Evolutionary conservation across 129 eudicot species (phyloP).

Genomic region (Escallonia herrerae): DNA sequence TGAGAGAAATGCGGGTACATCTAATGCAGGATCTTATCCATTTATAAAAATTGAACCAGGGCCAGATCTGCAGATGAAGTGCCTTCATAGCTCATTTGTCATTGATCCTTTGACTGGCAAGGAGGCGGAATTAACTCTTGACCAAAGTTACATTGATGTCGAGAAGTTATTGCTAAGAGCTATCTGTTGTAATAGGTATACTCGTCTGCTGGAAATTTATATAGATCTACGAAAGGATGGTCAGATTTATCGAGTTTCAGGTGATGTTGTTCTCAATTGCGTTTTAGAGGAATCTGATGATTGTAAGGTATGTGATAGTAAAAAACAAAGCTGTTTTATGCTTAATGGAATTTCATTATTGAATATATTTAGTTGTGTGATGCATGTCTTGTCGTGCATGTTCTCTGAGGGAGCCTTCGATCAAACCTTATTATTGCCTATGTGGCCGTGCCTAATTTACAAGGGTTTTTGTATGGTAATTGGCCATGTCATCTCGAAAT

Average conservation of each 20-base stretch:
- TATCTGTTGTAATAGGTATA: slow-evolving; percentile 74
- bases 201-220: slow-evolving; percentile 84
- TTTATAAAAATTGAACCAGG: slow-evolving; percentile 92
- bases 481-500: too few relatives aligned
- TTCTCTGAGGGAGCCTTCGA: too few relatives aligned
- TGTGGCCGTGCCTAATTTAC: too few relatives aligned
- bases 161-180: slow-evolving; percentile 81
- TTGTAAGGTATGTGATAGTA: slow-evolving; percentile 38
- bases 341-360: too few relatives aligned
- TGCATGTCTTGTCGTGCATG: too few relatives aligned
- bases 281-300: slow-evolving; percentile 31
- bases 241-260: slow-evolving; percentile 46
- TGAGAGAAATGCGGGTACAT: slow-evolving; percentile 43
- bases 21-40: slow-evolving; percentile 59
- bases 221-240: slow-evolving; percentile 65
- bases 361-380: too few relatives aligned
- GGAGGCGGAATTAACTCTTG: slow-evolving; percentile 87
- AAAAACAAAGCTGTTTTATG: too few relatives aligned
- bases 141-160: slow-evolving; percentile 87
- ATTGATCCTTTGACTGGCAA: slow-evolving; percentile 78
- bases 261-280: slow-evolving; percentile 65
- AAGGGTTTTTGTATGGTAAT: too few relatives aligned
- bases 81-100: slow-evolving; percentile 81
- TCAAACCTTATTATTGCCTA: too few relatives aligned
- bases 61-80: slow-evolving; percentile 70